Evolutionary conservation across 805 yeast species (phyloP), one percentile per base, ranked within the genome.

Genomic region (Nakazawaea holstii): DNA sequence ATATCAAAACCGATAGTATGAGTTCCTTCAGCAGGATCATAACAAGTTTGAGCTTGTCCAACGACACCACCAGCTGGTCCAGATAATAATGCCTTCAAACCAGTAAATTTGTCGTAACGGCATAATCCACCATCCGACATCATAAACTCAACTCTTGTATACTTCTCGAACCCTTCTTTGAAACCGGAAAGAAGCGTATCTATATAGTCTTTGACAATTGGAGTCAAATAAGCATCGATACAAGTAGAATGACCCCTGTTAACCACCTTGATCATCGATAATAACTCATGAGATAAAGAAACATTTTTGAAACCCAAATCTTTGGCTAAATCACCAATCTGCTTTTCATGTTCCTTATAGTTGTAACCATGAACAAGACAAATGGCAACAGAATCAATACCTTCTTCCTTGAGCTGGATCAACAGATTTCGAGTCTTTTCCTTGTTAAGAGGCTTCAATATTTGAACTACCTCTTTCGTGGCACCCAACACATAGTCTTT

Each of bases 31-130:
- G 44, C 53, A 2, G 49, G 43, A 51, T 74, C 78, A 56, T 65
- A 74, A 56, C 82, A 77, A 0, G 83, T 76, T 49, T 68, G 67
- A 1, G 79, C 78, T 46, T 66, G 76, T 6, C 83, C 83, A 35
- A 77, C 82, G 60, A 77, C 77, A 39, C 83, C 83, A 39, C 83
- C 83, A 39, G 83, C 83, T 2, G 83, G 83, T 4, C 83, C 83
- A 1, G 82, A 76, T 27, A 77, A 62, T 26, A 77, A 66, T 7
- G 82, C 76, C 52, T 71, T 68, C 44, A 77, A 60, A 3, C 82
- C 83, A 4, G 79, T 68, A 55, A 77, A 77, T 46, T 73, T 70
- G 48, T 70, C 68, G 66, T 76, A 73, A 5, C 76, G 74, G 49
- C 76, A 73, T 42, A 77, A 64, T 9, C 83, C 83, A 40, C 83